Base-by-base conservation (phyloP, 345 rosid genomes). In the Eucalyptus erythrocorys region DNA sequence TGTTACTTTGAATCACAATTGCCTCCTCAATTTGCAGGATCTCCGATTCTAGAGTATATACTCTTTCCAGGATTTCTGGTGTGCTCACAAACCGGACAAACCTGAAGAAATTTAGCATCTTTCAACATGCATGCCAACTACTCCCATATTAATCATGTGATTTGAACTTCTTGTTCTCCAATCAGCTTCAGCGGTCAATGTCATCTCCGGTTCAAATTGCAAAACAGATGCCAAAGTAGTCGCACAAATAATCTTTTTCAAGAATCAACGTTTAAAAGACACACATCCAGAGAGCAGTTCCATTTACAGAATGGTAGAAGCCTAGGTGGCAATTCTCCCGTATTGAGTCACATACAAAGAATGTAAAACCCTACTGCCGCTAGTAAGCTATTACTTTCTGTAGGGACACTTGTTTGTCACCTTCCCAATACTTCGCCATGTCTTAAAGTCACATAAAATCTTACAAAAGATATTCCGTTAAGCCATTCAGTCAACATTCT, bases 1-100 rank as follows among this genome's bases (percentile, higher is more conserved):
- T 92, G 89, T 93, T 97, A 93, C 94, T 92, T 92, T 96, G 99
- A 86, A 93, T 94, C 49, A 93, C 93, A 93, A 97, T 95, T 89
- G 99, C 99, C 93, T 96, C 97, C 87, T 94, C 96, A 68, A 97
- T 96, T 93, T 98, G 99, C 90, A 94, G 90, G 88, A 98, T 96
- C 95, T 98, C 99, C 66, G 98, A 96, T 93, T 98, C 99, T 79
- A 95, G 87, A 24, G 94, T 92, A 88, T 95, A 91, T 59, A 96
- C 98, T 85, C 99, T 93, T 88, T 98, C 99, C 90, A 98, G 87
- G 53, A 97, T 90, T 94, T 96, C 99, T 2, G 99, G 99, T 89
- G 96, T 97, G 90, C 97, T 98, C 89, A 98, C 99, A 92, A 98
- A 98, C 45, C 99, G 99, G 87, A 98, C 99, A 95, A 97, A 98